Conservation (phyloP, 2,329 filamentous ascomycete genomes). For the Hymenoscyphus occultus region DNA sequence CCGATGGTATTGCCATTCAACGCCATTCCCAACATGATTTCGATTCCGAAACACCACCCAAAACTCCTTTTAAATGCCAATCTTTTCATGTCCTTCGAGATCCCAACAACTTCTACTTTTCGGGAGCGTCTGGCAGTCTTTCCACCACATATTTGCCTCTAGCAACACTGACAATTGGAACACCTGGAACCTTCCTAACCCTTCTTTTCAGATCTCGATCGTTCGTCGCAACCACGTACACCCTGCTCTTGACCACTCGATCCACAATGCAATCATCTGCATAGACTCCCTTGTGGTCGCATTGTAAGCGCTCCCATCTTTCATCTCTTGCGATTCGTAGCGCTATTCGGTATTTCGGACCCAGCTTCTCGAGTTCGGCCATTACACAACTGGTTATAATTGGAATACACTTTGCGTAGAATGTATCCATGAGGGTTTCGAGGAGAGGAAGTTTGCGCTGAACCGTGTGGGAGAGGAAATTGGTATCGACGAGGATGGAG, state of each 20-base stretch:
- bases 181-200: slow-evolving; percentile 67
- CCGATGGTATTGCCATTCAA: slow-evolving; percentile 5
- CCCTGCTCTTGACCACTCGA: slow-evolving; percentile 66
- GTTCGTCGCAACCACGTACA: slow-evolving; percentile 76
- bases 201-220: slow-evolving; percentile 79
- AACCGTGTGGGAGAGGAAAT: slow-evolving; percentile 87
- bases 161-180: slow-evolving; percentile 71
- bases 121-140: slow-evolving; percentile 79
- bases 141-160: slow-evolving; percentile 94
- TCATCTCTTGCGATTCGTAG: slow-evolving; percentile 85
- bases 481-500: slow-evolving; percentile 72
- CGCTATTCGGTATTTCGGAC: slow-evolving; percentile 83
- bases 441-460: slow-evolving; percentile 86
- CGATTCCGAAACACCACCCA: slow-evolving; percentile 1
- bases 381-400: slow-evolving; percentile 82
- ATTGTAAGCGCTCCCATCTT: slow-evolving; percentile 79
- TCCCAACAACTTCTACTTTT: slow-evolving; percentile 36
- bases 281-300: slow-evolving; percentile 86
- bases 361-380: slow-evolving; percentile 85
- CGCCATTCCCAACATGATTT: slow-evolving; percentile 3
- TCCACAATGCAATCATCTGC: slow-evolving; percentile 84
- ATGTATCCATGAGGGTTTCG: slow-evolving; percentile 86
- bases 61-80: slow-evolving; percentile 8
- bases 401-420: slow-evolving; percentile 87
- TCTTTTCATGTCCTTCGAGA: background rate